A percentile compares a stretch with the other conserved stretches of the same genome.
Conservation (phyloP, 1,139 yeast genomes). For the Geotrichum bryndzae region DNA sequence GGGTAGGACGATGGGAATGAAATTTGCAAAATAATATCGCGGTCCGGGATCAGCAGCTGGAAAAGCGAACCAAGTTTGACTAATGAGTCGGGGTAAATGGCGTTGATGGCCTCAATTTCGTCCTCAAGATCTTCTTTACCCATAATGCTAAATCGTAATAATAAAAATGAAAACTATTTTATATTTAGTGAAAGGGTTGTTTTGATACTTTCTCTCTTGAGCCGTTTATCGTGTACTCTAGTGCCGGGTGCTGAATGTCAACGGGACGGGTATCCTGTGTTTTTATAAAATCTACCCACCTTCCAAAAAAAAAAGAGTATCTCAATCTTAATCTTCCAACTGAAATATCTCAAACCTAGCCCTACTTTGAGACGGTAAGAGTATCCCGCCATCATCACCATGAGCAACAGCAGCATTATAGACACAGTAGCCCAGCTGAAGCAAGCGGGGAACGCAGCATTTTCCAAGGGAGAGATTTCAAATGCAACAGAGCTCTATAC, state of each 20-base stretch:
- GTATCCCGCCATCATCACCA: not conserved
- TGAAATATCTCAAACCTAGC: not conserved
- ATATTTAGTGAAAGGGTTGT: not conserved
- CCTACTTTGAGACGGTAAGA: not conserved
- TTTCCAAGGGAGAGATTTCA: conserved; percentile 53
- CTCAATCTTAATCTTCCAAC: not conserved
- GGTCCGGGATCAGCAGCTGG: conserved; percentile 59
- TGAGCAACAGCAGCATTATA: not conserved
- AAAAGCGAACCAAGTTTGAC: conserved; percentile 42
- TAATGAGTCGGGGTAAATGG: conserved; percentile 71
- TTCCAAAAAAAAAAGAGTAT: not conserved
- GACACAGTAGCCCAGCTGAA: conserved; percentile 8
- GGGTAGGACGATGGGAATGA: conserved; percentile 73
- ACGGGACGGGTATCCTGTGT: not conserved
- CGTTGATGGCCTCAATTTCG: conserved; percentile 77
- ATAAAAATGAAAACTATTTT: too few species aligned
- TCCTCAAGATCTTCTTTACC: conserved; percentile 49
- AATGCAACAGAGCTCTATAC: conserved; percentile 67
- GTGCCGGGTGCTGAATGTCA: not conserved
- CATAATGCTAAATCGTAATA: not conserved
- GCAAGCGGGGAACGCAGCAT: conserved; percentile 38
- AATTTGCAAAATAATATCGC: conserved; percentile 51
- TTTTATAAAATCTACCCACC: not conserved
- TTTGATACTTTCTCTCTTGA: not conserved
- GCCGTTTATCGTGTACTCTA: not conserved